Base-by-base conservation (phyloP, 306 rosid genomes). In the Quercus bicolor region DNA sequence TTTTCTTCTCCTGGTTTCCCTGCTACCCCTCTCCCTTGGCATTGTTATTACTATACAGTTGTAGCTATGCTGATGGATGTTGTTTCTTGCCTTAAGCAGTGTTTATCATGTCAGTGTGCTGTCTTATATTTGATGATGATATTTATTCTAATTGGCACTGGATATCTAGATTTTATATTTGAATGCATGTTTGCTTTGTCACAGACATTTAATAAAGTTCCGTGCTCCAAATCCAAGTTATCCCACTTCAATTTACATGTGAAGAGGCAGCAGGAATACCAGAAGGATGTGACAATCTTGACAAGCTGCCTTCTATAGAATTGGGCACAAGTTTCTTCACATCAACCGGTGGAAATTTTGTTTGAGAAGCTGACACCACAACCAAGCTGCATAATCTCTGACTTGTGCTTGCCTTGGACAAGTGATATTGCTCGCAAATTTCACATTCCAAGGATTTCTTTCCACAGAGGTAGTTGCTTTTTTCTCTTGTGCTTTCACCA, bases 161-260 rank as follows among this genome's bases (percentile, higher is more conserved):
- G 52, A n/a, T 26, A 18, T 33, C 23, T 66, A 66, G 26, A 33
- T 5, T 66, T 34, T 66, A 34, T 19, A 33, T n/a, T 34, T 18
- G n/a, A 66, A n/a, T 18, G 37, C 43, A 51, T 19, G 62, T 66
- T 53, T 77, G 33, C 24, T 45, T 65, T 84, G 76, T 81, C 74
- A 19, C 97, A 92, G 98, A 88, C 93, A 69, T 94, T 91, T 83
- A 94, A 94, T 84, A 95, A 94, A 85, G 92, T 94, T 78, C 98
- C 88, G 77, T 97, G 80, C 76, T 91, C 10, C 43, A 37, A 65
- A 80, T 85, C 74, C 55, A 33, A 10, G 9, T 85, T 4, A 54
- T 75, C 15, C 75, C 53, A 61, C 18, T 86, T 5, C 68, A 66
- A 16, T 86, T 86, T 65, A 78, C 89, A 9, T 75, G 33, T 16